These are phyloP conservation scores for Halenospora varia DNA, from an alignment of 495 filamentous ascomycete species.

Conservation along the genomic window DNA sequence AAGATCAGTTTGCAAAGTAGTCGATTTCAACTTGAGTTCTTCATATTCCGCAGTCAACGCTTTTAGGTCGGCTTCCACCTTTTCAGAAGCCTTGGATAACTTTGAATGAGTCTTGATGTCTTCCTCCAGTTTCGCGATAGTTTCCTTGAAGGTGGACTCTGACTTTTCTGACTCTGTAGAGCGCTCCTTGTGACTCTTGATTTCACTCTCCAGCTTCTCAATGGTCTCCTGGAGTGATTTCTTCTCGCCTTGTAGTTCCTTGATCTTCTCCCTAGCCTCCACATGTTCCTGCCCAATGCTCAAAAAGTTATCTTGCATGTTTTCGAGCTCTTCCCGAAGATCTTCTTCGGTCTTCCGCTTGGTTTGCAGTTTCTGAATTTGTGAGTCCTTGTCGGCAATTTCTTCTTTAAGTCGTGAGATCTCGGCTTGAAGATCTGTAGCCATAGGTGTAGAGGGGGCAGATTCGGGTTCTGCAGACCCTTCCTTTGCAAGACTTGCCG, in stretches of 20 bases:
- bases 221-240: conserved; percentile 58
- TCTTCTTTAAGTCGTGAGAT: conserved; percentile 34
- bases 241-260: conserved; percentile 59
- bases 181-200: conserved; percentile 38
- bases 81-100: conserved; percentile 34
- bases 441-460: conserved; percentile 1
- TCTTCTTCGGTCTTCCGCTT: conserved; percentile 75
- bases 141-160: conserved; percentile 43
- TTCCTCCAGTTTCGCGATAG: conserved; percentile 61
- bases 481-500: conserved; percentile 2
- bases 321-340: conserved; percentile 81
- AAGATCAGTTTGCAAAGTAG: conserved; percentile 75
- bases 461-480: not conserved
- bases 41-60: conserved; percentile 69
- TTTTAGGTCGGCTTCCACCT: conserved; percentile 55
- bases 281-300: conserved; percentile 77
- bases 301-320: conserved; percentile 71
- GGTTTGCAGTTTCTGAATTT: conserved; percentile 51
- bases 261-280: conserved; percentile 74
- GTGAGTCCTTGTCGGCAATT: conserved; percentile 36
- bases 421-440: conserved; percentile 18
- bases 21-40: conserved; percentile 62
- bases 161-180: conserved; percentile 36
- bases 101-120: conserved; percentile 44
- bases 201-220: conserved; percentile 57